Base-by-base conservation (phyloP, 257 asterid genomes). In the Primulina tabacum region DNA sequence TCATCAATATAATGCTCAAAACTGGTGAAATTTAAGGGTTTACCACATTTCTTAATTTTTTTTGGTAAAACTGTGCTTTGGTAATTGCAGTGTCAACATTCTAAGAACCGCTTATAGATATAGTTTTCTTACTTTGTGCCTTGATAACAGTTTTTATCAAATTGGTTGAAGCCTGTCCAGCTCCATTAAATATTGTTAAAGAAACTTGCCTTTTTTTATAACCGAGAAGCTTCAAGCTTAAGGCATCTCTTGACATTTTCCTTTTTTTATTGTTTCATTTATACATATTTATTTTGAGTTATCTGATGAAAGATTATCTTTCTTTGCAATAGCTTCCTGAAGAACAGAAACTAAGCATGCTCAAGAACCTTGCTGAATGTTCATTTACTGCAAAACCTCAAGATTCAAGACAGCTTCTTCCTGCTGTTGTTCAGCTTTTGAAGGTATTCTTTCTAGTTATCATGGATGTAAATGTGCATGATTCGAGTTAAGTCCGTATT, bases 361-460 rank as follows among this genome's bases (percentile, higher is more conserved):
- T 93, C 70, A 90, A 87, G 90, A 87, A 71, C 75, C 82, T 93
- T 68, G 95, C 99, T 10, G 99, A 90, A 71, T 89, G 91, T 78
- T 93, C 99, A 35, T 77, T 68, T 50, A 90, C 83, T 86, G 96
- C 90, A 68, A 86, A 76, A 70, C 87, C 99, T 50, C 97, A 78
- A 79, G 99, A 89, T 77, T 82, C 99, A 18, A 90, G 97, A 50
- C 96, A 76, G 78, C 84, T 90, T 78, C 96, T 90, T 75, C 96
- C 96, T 43, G 79, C 92, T 34, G 78, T 85, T 76, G 96, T 90
- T 82, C 96, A 89, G 71, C 97, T 90, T 71, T 72, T 90, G 65
- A 93, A 90, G 97, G 97, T 93, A 84, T 10, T 34, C 17, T 40
- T 53, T 72, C 53, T 33, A 18, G 55, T 73, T 50, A 24, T 26